These are phyloP conservation scores for Vanderwaltozyma tropicalis DNA, from an alignment of 805 yeast genomes.

Conservation along the genomic window DNA sequence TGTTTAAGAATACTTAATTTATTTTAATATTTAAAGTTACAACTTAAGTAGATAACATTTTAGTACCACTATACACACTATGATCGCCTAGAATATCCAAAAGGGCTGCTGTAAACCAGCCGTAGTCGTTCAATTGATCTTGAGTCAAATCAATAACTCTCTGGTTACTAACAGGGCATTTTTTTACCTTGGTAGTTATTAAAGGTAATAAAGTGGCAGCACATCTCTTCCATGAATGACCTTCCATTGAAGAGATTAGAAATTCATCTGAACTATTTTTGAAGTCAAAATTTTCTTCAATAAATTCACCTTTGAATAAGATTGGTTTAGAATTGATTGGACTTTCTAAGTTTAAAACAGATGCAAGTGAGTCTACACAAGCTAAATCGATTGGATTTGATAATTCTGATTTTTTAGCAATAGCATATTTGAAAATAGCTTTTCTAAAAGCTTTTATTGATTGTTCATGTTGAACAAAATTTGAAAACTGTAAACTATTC, in stretches of 20 bases:
- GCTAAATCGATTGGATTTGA: constrained; percentile 20
- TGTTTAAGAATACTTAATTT: neutral
- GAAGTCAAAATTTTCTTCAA: constrained; percentile 20
- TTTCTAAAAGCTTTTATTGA: constrained; percentile 14
- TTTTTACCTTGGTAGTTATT: constrained; percentile 25
- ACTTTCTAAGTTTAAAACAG: constrained; percentile 5
- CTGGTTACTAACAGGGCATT: constrained; percentile 29
- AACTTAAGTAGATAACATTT: constrained; percentile 4
- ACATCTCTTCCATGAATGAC: constrained; percentile 32
- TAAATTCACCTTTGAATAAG: constrained; percentile 19
- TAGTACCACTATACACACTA: constrained; percentile 24
- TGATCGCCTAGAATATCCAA: constrained; percentile 16
- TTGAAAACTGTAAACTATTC: constrained; percentile 16
- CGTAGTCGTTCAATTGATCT: constrained; percentile 22
- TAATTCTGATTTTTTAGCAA: constrained; percentile 9
- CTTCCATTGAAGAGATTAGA: constrained; percentile 17
- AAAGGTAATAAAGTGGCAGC: constrained; percentile 31
- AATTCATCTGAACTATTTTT: constrained; percentile 9
- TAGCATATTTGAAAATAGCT: constrained; percentile 21
- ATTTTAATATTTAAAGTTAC: neutral
- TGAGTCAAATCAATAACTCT: constrained; percentile 22
- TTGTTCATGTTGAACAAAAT: constrained; percentile 10
- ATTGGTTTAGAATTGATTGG: constrained; percentile 5
- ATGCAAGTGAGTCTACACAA: constrained; percentile 15
- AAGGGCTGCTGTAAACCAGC: constrained; percentile 27